Evolutionary conservation across 352 stramenopile genomes (phyloP).

Genomic region (Aphanomyces stellatus): DNA sequence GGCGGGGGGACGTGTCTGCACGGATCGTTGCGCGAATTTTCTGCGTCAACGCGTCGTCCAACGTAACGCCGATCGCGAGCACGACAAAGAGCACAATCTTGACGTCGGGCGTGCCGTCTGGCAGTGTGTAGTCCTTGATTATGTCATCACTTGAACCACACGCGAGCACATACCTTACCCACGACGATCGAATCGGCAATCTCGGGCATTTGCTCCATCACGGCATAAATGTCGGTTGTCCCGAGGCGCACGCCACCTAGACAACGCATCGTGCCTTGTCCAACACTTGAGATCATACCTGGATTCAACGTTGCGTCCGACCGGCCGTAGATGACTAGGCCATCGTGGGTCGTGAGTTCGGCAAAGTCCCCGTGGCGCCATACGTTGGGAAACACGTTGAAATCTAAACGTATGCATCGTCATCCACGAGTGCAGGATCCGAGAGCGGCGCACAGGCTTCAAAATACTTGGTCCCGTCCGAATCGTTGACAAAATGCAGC

Average conservation of each 20-base stretch:
- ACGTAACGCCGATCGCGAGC: constrained; percentile 31
- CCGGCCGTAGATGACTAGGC: constrained; percentile 65
- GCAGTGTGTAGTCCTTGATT: constrained; percentile 35
- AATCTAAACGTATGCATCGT: no score
- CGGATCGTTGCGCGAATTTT: constrained; percentile 46
- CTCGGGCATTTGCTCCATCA: constrained; percentile 55
- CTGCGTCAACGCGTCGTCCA: constrained; percentile 38
- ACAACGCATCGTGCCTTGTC: no score
- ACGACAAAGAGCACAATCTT: constrained; percentile 68
- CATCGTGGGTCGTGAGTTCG: constrained; percentile 47
- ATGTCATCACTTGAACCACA: no score
- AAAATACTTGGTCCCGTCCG: constrained; percentile 58
- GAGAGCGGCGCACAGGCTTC: constrained; percentile 57
- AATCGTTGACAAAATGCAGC: constrained; percentile 69
- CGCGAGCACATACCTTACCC: constrained; percentile 27
- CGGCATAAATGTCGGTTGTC: constrained; percentile 71
- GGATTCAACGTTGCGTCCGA: constrained; percentile 73
- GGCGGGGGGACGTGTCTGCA: constrained; percentile 49
- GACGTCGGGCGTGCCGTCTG: constrained; percentile 57
- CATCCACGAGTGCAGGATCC: no score
- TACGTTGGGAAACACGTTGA: constrained; percentile 63
- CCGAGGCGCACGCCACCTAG: constrained; percentile 54
- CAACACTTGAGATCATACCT: constrained; percentile 25
- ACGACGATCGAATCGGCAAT: constrained; percentile 58
- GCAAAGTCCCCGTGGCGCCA: constrained; percentile 81